Evolutionary conservation across 352 stramenopile species (phyloP), one percentile per base, ranked within the genome.

Genomic region (Globisporangium alternatum): DNA sequence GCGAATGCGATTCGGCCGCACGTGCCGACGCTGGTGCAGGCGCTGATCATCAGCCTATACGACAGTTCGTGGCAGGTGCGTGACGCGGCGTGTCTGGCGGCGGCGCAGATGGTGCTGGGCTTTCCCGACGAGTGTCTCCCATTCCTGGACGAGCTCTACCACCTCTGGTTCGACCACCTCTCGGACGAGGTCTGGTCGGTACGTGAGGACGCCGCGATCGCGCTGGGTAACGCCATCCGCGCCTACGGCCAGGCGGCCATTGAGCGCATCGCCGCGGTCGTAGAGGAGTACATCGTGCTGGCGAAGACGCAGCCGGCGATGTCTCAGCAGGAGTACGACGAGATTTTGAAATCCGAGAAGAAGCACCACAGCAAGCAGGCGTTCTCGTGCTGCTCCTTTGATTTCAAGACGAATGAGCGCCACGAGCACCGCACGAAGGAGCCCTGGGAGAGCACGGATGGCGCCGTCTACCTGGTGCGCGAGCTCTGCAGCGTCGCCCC

Each of bases 161-260:
- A 82, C 33, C 62, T 90, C 61, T 99, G 96, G 96, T 96, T 97
- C 39, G 91, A 97, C 56, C 96, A 99, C 70, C 74, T 99, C 48
- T 97, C 95, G 45, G 96, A 99, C 71, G 89, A 98, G 58, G 98
- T 99, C 69, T 99, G 96, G 96, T 98, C 90, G n/a, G 91, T 98
- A 30, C 91, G 96, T 43, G 95, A 98, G 73, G 93, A 98, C 74
- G 95, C 95, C 0, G 96, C 96, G 13, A 93, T 98, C 19, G 95
- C 96, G 19, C 77, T 99, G 31, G 96, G 93, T 15, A 93, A 98
- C 71, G 91, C 90, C 12, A 90, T 97, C n/a, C 84, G 83, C 37
- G 96, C 96, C 1, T 99, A 98, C 69, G 90, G 79, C 44, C 72
- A 81, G 74, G 66, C 93, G 83, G 69, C 91, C 74, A 56, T 96